These are phyloP conservation scores for Cutaneotrichosporon dermatis DNA, from an alignment of 1,284 basidiomycete species.

Conservation along the genomic window DNA sequence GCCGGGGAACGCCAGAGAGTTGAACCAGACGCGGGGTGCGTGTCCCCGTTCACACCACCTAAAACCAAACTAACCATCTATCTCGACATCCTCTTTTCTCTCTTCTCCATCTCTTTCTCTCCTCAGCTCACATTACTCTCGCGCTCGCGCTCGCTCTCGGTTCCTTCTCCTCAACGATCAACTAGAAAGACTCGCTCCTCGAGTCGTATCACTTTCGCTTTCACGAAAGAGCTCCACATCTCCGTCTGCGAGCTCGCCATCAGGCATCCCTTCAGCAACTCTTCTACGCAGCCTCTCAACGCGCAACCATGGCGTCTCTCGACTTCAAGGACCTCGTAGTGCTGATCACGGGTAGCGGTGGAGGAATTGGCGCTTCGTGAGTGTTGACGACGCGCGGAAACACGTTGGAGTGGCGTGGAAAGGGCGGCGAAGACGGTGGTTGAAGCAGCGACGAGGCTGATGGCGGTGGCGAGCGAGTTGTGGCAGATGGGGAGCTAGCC, in stretches of 20 bases:
- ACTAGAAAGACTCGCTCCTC: not conserved
- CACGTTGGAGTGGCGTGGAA: not conserved
- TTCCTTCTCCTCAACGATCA: not conserved
- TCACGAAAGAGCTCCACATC: too few relatives aligned
- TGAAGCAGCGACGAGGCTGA: too few relatives aligned
- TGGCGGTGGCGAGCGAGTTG: too few relatives aligned
- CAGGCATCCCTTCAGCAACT: not conserved
- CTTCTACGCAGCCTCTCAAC: not conserved
- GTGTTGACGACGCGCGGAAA: not conserved
- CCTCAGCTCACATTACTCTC: not conserved
- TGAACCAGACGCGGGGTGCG: too few relatives aligned
- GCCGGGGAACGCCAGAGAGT: too few relatives aligned
- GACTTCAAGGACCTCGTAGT: constrained; percentile 86
- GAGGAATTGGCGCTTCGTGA: constrained; percentile 85
- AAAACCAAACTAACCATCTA: not conserved
- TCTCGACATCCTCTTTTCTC: not conserved
- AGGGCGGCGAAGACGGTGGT: too few relatives aligned
- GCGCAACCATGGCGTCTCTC: constrained; percentile 17
- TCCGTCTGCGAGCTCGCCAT: too few relatives aligned
- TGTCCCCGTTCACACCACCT: not conserved
- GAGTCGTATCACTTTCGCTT: too few relatives aligned
- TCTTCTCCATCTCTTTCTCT: not conserved
- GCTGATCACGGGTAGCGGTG: constrained; percentile 91
- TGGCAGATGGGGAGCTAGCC: too few relatives aligned
- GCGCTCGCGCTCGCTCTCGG: not conserved